Conservation (phyloP, 225 moss, liverwort and hornwort species). For the Antitrichia curtipendula region DNA sequence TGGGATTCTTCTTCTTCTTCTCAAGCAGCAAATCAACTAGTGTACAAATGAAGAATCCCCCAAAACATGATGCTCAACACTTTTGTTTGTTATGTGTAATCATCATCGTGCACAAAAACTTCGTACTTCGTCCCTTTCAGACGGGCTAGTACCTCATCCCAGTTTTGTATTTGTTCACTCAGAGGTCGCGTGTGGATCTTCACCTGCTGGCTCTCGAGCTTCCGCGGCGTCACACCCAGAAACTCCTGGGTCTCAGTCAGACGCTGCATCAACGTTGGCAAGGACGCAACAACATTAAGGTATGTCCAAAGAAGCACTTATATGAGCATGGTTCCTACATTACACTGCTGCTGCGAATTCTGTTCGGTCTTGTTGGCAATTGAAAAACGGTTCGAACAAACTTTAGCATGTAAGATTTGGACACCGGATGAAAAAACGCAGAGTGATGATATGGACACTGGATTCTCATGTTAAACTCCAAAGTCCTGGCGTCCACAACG, state of each 20-base stretch:
- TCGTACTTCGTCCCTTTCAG: slow-evolving; percentile 20
- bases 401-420: not conserved
- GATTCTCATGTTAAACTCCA: not conserved
- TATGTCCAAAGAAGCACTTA: not conserved
- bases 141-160: slow-evolving; percentile 16
- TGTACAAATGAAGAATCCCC: not conserved
- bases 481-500: not conserved
- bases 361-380: not conserved
- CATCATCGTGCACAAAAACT: slow-evolving; percentile 1
- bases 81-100: slow-evolving; percentile 3
- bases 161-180: slow-evolving; percentile 22
- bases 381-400: not conserved
- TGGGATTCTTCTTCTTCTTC: not conserved
- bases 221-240: slow-evolving; percentile 53
- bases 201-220: slow-evolving; percentile 77
- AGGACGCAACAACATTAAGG: not conserved
- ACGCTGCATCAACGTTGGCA: slow-evolving; percentile 24
- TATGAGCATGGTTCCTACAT: not conserved
- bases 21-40: not conserved
- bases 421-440: not conserved
- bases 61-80: not conserved
- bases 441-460: not conserved
- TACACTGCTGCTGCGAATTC: not conserved
- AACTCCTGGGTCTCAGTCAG: slow-evolving; percentile 54
- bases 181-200: slow-evolving; percentile 88